These are phyloP conservation scores for Phoenix dactylifera DNA, from an alignment of 176 grass and related monocot species.

Conservation along the genomic window DNA sequence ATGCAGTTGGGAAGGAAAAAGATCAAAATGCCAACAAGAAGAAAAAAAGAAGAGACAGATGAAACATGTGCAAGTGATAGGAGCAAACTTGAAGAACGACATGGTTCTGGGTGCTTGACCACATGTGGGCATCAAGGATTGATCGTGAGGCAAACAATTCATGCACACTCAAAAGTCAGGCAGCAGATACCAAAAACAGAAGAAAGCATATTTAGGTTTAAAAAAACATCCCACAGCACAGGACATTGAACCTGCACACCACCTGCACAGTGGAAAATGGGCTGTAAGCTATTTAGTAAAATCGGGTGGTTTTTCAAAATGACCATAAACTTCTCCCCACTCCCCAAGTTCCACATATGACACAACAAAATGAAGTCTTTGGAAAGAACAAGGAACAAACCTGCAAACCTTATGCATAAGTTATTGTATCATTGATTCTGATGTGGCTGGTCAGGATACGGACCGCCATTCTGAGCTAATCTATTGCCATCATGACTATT, in stretches of 20 bases:
- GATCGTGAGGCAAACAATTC: neutral
- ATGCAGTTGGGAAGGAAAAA: neutral
- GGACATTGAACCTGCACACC: constrained; percentile 30
- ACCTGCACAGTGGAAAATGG: constrained; percentile 33
- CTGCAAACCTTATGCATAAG: neutral
- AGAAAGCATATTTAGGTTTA: neutral
- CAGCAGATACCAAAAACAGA: constrained; percentile 4
- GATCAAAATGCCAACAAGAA: no score
- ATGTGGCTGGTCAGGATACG: neutral
- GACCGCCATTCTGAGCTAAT: constrained; percentile 1
- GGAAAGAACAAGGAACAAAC: neutral
- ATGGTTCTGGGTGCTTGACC: neutral
- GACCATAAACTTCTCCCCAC: no score
- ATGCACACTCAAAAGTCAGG: constrained; percentile 2
- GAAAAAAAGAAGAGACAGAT: no score
- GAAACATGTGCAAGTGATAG: no score
- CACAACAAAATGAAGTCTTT: no score
- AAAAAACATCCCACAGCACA: constrained; percentile 16
- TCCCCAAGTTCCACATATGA: no score
- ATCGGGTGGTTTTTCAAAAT: no score
- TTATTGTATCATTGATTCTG: constrained; percentile 5
- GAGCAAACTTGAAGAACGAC: neutral
- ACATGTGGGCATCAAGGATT: neutral
- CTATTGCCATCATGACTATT: neutral
- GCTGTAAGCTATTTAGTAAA: constrained; percentile 11